Percentiles rank a stretch among this genome's conserved stretches.
These are phyloP conservation scores for Golubevia pallescens DNA, from an alignment of 1,284 basidiomycete genomes.

Conservation along the genomic window DNA sequence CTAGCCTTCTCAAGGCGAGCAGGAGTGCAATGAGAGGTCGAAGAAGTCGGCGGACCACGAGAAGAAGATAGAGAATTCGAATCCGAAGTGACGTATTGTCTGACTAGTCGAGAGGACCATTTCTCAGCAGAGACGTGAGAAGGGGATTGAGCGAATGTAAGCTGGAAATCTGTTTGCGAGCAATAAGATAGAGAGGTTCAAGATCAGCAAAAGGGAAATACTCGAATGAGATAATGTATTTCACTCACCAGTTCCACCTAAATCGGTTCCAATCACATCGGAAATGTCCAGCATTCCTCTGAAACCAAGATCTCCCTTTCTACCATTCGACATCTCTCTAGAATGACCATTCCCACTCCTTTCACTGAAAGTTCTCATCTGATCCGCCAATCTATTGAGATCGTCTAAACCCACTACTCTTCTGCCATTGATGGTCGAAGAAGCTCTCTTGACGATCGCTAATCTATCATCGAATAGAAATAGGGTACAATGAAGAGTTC, in stretches of 20 bases:
- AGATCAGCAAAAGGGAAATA: neutral
- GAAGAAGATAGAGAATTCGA: constrained; percentile 20
- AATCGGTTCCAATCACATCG: constrained; percentile 27
- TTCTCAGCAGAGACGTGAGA: constrained; percentile 34
- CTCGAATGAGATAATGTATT: too few species aligned
- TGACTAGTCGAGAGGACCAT: constrained; percentile 34
- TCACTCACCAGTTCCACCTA: neutral
- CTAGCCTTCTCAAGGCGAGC: constrained; percentile 45
- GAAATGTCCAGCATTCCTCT: constrained; percentile 37
- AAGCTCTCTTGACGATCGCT: constrained; percentile 85
- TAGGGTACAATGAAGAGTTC: constrained; percentile 78
- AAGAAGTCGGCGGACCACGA: constrained; percentile 8
- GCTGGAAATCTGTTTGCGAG: constrained; percentile 3
- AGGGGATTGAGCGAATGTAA: constrained; percentile 20
- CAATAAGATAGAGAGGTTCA: neutral
- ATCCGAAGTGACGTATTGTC: constrained; percentile 33
- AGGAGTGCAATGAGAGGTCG: constrained; percentile 9
- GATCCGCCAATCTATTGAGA: constrained; percentile 72
- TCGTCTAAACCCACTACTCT: constrained; percentile 83
- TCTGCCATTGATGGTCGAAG: constrained; percentile 75
- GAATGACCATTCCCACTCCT: constrained; percentile 21
- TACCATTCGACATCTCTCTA: constrained; percentile 11
- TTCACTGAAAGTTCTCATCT: constrained; percentile 12
- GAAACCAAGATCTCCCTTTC: constrained; percentile 38
- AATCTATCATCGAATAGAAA: constrained; percentile 96